Conservation (phyloP, 371 early-diverging fungal species). For the Dichotomocladium elegans region DNA sequence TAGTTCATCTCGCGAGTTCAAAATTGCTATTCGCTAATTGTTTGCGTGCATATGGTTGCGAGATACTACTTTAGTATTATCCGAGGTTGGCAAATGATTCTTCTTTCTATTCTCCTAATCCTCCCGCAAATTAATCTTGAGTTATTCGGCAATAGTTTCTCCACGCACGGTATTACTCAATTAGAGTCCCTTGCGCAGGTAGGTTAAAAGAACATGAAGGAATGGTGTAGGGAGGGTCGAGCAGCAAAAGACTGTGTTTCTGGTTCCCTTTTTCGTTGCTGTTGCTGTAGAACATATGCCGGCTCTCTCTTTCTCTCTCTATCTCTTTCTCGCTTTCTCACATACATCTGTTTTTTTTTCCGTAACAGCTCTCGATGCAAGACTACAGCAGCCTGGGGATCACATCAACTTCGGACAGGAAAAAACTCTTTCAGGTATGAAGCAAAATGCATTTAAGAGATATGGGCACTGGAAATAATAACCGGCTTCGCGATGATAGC, state of each 20-base stretch:
- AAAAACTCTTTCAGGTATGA: conserved; percentile 54
- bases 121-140: background rate
- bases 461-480: background rate
- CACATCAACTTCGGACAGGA: conserved; percentile 72
- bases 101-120: background rate
- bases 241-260: background rate
- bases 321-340: background rate
- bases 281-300: background rate
- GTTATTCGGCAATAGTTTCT: conserved; percentile 39
- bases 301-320: background rate
- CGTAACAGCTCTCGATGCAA: conserved; percentile 78
- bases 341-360: background rate
- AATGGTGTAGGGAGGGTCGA: background rate
- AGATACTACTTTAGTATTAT: conserved; percentile 4
- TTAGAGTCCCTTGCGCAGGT: conserved; percentile 58
- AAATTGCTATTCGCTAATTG: too few relatives aligned
- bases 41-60: too few relatives aligned
- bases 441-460: background rate
- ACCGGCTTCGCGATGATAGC: conserved; percentile 3
- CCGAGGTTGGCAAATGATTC: conserved; percentile 9
- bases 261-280: background rate
- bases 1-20: too few relatives aligned
- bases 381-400: conserved; percentile 80
- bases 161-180: conserved; percentile 60
- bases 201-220: too few relatives aligned